These are phyloP conservation scores for Aspergillus spinulosporus DNA, from an alignment of 2,329 filamentous ascomycete species.

Conservation along the genomic window DNA sequence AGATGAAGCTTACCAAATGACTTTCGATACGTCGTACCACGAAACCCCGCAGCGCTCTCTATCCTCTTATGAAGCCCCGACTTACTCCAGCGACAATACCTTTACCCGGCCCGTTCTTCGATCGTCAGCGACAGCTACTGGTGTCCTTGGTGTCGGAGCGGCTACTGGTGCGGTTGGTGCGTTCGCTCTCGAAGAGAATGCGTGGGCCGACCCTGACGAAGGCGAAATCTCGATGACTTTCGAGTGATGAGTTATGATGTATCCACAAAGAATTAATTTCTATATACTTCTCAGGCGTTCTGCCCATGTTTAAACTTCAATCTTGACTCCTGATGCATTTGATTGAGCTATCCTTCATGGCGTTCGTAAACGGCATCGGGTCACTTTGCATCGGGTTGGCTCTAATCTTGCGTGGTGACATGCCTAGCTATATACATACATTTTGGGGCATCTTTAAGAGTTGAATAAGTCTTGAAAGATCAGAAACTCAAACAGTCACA, in stretches of 20 bases:
- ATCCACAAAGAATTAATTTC: constrained; percentile 2
- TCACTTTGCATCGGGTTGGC: not conserved
- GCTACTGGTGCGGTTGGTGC: constrained; percentile 28
- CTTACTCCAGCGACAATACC: constrained; percentile 12
- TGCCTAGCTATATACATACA: not conserved
- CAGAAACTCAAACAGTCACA: too few relatives aligned
- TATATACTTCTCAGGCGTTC: not conserved
- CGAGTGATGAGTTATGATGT: constrained; percentile 53
- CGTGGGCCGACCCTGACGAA: constrained; percentile 73
- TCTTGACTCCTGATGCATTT: not conserved
- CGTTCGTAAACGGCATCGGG: not conserved
- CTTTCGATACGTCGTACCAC: constrained; percentile 66
- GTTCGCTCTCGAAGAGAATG: constrained; percentile 53
- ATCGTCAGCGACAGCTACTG: constrained; percentile 35
- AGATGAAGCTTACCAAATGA: constrained; percentile 60
- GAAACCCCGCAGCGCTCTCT: constrained; percentile 34
- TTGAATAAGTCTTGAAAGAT: too few relatives aligned
- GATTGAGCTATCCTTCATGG: not conserved
- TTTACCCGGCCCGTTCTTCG: constrained; percentile 31
- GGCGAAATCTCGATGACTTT: constrained; percentile 80
- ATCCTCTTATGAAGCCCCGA: constrained; percentile 17
- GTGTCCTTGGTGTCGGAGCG: constrained; percentile 23
- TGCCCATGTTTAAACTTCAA: not conserved
- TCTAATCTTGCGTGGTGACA: not conserved
- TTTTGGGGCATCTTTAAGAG: too few relatives aligned